phyloP scores from a whole-genome alignment of 2,329 filamentous ascomycete species.

The Pseudogymnoascus sp. region DNA sequence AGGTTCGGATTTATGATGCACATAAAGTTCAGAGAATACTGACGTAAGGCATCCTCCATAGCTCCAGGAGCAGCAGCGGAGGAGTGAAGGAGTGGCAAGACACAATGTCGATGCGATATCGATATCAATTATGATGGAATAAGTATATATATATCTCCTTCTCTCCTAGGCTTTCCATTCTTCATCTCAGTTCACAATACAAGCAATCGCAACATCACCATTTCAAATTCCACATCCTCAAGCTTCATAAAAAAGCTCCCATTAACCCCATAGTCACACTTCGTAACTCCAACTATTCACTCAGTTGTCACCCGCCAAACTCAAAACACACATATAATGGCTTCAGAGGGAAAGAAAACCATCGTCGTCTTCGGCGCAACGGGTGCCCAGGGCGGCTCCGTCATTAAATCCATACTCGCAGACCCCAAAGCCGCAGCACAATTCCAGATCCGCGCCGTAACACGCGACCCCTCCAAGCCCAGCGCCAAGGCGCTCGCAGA shows the following conservation, averaged over 20 bases:
- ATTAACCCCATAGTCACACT: background rate
- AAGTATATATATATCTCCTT: background rate
- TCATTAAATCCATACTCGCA: slow-evolving; percentile 41
- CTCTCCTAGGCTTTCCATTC: background rate
- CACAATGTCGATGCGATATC: background rate
- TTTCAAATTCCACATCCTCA: background rate
- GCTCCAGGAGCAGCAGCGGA: background rate
- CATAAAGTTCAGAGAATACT: background rate
- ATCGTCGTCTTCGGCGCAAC: slow-evolving; percentile 41
- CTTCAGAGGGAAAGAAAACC: slow-evolving; percentile 27
- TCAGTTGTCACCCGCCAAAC: background rate
- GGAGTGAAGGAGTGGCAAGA: background rate
- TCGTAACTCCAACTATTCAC: background rate
- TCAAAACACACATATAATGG: background rate
- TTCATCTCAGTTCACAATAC: background rate
- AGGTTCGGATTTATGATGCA: background rate
- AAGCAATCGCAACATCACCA: background rate
- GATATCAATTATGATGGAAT: background rate
- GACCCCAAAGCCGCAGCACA: slow-evolving; percentile 34
- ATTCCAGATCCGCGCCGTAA: slow-evolving; percentile 40
- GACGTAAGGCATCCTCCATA: background rate
- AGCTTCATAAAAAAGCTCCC: background rate
- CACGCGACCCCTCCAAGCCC: slow-evolving; percentile 35
- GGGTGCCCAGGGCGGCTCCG: slow-evolving; percentile 44
- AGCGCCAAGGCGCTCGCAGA: slow-evolving; percentile 33